These are phyloP conservation scores for Ascochyta lentis DNA, from an alignment of 2,329 filamentous ascomycete species.

Conservation along the genomic window DNA sequence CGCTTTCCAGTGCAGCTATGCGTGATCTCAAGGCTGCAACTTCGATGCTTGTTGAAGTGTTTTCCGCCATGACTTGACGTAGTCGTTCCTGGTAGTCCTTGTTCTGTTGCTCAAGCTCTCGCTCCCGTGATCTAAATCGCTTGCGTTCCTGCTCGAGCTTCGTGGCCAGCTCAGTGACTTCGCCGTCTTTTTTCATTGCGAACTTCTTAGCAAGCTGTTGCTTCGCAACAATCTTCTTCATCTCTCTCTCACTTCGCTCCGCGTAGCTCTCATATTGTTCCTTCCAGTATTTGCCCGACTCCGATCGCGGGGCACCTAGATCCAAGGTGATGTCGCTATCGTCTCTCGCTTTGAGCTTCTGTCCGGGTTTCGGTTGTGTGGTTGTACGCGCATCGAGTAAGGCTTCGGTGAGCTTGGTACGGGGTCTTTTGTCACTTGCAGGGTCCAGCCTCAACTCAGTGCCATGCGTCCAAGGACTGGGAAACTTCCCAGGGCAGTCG, in stretches of 20 bases:
- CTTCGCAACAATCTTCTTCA: constrained; percentile 79
- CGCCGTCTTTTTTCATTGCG: constrained; percentile 77
- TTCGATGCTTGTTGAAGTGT: constrained; percentile 40
- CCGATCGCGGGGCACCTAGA: constrained; percentile 74
- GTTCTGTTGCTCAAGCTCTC: constrained; percentile 67
- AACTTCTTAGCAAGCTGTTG: constrained; percentile 81
- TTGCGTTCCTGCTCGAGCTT: constrained; percentile 72
- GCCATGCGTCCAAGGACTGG: constrained; percentile 58
- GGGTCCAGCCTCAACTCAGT: constrained; percentile 40
- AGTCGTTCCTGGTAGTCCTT: constrained; percentile 51
- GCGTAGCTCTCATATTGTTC: constrained; percentile 77
- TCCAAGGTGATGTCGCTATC: constrained; percentile 72
- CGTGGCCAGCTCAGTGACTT: constrained; percentile 70
- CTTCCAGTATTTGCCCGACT: constrained; percentile 83
- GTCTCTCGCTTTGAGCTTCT: constrained; percentile 48
- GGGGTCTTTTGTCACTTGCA: constrained; percentile 41
- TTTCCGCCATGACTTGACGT: constrained; percentile 44
- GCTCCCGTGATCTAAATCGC: constrained; percentile 69
- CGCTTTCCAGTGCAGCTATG: constrained; percentile 39
- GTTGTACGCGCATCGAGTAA: constrained; percentile 55
- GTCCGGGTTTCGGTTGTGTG: constrained; percentile 36
- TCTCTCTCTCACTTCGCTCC: constrained; percentile 72
- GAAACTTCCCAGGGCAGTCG: constrained; percentile 56
- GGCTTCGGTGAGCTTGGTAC: constrained; percentile 54
- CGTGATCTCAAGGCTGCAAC: constrained; percentile 44